Evolutionary conservation across 1,284 basidiomycete species (phyloP), one percentile per base, ranked within the genome.

Genomic region (Cronartium ribicola): DNA sequence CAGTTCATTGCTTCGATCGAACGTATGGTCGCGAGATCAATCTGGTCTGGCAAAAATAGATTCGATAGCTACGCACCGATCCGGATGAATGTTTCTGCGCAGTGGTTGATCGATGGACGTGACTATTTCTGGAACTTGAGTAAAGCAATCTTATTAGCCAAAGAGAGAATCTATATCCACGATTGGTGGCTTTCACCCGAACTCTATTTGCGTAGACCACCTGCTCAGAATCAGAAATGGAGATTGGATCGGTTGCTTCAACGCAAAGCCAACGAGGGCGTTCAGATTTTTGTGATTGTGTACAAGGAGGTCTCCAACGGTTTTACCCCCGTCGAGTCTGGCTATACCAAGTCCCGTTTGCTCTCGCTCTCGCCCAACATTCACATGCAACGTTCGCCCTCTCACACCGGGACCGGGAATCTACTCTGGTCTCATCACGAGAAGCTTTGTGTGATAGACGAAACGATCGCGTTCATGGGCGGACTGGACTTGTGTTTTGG

Each of bases 391-490:
- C 88, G 96, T 51, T 98, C 94, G 13, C 96, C 96, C 0, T 95
- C 92, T 4, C 95, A 98, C 82, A 94, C 98, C 81, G 91, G 94
- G 80, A 97, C 94, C 0, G 94, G 95, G 3, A 98, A 94, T 0
- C 93, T 97, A 81, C 96, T 96, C 81, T 98, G 95, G 95, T 93
- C 93, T 41, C 94, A 96, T 83, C 96, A 98, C 82, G 96, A 99
- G 84, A 99, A 98, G 82, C 82, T 99, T 75, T 98, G 95, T 81
- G 92, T 98, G 14, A 92, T 98, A 76, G 96, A 99, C 81, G 92
- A 97, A 81, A 89, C 92, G 0, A 95, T 98, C 77, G 95, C 92
- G 0, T 98, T 98, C 82, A 96, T 94, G 91, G 96, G 96, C 40
- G 96, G 96, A 0, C 83, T 99, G 46, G 96, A 99, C 82, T 85